Evolutionary conservation across 2,329 filamentous ascomycete genomes (phyloP).

Genomic region (Microdochium nivale): DNA sequence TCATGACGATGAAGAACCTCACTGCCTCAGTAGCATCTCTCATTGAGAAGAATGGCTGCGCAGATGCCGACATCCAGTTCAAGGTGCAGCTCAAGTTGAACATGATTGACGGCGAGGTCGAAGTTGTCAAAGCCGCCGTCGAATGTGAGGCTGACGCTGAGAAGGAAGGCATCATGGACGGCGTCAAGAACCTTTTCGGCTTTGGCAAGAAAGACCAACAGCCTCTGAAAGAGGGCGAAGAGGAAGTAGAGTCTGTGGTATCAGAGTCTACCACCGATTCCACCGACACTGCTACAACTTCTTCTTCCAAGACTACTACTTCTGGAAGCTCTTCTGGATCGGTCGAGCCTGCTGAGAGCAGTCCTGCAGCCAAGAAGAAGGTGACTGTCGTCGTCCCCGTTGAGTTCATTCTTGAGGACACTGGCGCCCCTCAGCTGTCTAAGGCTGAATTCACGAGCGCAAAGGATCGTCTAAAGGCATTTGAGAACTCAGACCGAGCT

Average conservation of each 20-base stretch:
- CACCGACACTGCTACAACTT: conserved; percentile 33
- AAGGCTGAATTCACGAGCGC: conserved; percentile 39
- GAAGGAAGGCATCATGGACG: conserved; percentile 80
- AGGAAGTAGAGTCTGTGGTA: conserved; percentile 30
- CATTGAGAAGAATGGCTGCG: conserved; percentile 70
- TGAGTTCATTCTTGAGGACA: conserved; percentile 37
- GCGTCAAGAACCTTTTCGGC: conserved; percentile 92
- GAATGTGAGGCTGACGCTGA: conserved; percentile 77
- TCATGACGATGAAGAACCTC: conserved; percentile 73
- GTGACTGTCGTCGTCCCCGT: conserved; percentile 48
- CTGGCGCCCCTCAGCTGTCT: conserved; percentile 39
- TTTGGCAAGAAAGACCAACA: conserved; percentile 88
- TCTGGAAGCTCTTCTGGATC: conserved; percentile 24
- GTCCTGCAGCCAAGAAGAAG: conserved; percentile 49
- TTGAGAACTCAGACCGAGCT: conserved; percentile 76
- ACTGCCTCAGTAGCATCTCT: conserved; percentile 74
- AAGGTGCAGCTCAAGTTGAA: conserved; percentile 70
- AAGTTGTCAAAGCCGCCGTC: conserved; percentile 65
- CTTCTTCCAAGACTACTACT: conserved; percentile 25
- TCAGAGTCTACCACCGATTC: conserved; percentile 31
- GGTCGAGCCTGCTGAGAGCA: conserved; percentile 39
- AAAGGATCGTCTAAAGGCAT: conserved; percentile 70
- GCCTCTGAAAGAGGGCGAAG: conserved; percentile 54
- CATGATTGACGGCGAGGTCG: conserved; percentile 68
- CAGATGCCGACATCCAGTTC: conserved; percentile 67